phyloP scores from a whole-genome alignment of 768 basidiomycete genomes.

The Amylocystis lapponica region DNA sequence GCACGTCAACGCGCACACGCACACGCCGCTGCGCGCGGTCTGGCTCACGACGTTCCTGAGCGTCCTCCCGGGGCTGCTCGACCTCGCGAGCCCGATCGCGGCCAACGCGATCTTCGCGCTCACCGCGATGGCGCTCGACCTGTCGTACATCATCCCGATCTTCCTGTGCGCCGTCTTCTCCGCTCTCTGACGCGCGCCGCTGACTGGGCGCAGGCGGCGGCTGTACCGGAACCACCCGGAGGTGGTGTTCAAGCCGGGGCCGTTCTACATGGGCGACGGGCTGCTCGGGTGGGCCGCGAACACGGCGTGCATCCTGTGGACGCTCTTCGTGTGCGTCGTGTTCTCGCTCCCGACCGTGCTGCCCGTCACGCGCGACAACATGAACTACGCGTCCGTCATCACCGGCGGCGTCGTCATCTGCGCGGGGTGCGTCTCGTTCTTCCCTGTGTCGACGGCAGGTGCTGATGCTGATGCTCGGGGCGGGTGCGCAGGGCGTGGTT shows the following conservation, averaged over 20 bases:
- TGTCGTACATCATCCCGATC: slow-evolving; percentile 82
- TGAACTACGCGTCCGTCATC: slow-evolving; percentile 77
- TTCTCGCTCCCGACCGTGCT: slow-evolving; percentile 65
- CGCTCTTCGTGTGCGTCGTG: slow-evolving; percentile 61
- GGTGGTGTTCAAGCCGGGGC: slow-evolving; percentile 79
- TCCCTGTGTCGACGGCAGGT: neutral
- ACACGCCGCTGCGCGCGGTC: slow-evolving; percentile 74
- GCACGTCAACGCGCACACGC: slow-evolving; percentile 51
- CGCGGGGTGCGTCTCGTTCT: slow-evolving; percentile 20
- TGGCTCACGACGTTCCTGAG: slow-evolving; percentile 64
- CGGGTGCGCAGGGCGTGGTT: neutral
- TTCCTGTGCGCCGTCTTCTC: slow-evolving; percentile 40
- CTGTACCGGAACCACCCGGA: slow-evolving; percentile 69
- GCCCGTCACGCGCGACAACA: slow-evolving; percentile 65
- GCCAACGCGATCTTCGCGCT: slow-evolving; percentile 80
- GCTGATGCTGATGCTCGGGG: neutral
- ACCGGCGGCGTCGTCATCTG: slow-evolving; percentile 29
- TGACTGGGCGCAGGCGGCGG: slow-evolving; percentile 38
- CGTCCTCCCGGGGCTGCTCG: slow-evolving; percentile 67
- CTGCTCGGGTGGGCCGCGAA: slow-evolving; percentile 57
- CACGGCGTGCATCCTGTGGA: slow-evolving; percentile 62
- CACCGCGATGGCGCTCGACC: slow-evolving; percentile 71
- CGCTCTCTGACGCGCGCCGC: neutral
- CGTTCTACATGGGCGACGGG: slow-evolving; percentile 79
- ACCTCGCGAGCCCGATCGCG: slow-evolving; percentile 71